Percentiles rank a stretch among this genome's conserved stretches.
Evolutionary conservation across 176 grass and related monocot species (phyloP).

Genomic region (Ananas comosus): DNA sequence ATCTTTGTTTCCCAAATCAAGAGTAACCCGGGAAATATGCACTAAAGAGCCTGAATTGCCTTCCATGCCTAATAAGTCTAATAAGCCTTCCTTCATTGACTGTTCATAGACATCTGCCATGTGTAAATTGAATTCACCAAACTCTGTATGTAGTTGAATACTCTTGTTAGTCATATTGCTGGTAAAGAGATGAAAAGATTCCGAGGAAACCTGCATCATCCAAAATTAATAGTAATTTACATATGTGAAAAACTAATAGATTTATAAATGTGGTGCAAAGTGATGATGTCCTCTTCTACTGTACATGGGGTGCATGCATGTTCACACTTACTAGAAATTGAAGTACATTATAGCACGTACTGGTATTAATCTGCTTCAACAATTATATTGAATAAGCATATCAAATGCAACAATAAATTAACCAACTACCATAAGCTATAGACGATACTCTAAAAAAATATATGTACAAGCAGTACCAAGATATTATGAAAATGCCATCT

Average conservation of each 20-base stretch:
- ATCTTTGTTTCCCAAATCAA: constrained; percentile 58
- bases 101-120: constrained; percentile 35
- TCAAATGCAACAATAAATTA: too few relatives aligned
- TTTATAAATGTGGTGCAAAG: too few relatives aligned
- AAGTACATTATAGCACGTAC: too few relatives aligned
- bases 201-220: constrained; percentile 64
- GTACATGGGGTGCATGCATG: not conserved
- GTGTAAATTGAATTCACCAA: constrained; percentile 55
- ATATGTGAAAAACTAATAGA: too few relatives aligned
- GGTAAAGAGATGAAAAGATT: constrained; percentile 57
- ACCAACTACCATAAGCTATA: too few relatives aligned
- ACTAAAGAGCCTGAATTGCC: constrained; percentile 40
- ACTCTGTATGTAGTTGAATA: constrained; percentile 44
- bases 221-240: constrained; percentile 21
- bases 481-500: not conserved
- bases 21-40: constrained; percentile 37
- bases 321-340: not conserved
- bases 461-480: not conserved
- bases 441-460: too few relatives aligned
- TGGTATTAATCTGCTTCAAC: not conserved
- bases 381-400: not conserved
- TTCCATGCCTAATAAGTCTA: constrained; percentile 21
- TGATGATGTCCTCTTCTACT: not conserved
- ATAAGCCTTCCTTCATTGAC: constrained; percentile 38
- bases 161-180: constrained; percentile 57